A percentile compares a stretch with the other conserved stretches of the same genome.
These are phyloP conservation scores for Tremella mesenterica DNA, from an alignment of 768 basidiomycete genomes.

Conservation along the genomic window DNA sequence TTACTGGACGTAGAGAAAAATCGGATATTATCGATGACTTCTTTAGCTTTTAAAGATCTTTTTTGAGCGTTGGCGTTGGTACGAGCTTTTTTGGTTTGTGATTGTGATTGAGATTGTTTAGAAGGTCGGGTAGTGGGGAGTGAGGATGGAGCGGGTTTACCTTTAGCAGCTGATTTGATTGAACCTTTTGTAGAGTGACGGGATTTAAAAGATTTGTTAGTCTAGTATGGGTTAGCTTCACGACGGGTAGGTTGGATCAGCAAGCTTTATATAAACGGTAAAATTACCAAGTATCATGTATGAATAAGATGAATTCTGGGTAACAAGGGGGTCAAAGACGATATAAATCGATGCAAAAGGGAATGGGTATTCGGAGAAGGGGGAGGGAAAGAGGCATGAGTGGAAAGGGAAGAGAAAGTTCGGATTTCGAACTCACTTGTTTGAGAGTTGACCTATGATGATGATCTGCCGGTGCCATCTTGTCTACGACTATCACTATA, in stretches of 20 bases:
- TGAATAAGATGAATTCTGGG: too few relatives aligned
- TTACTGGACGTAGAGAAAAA: slow-evolving; percentile 39
- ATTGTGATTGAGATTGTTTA: background rate
- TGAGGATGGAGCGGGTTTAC: slow-evolving; percentile 45
- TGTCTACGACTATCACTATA: too few relatives aligned
- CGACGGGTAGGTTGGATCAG: too few relatives aligned
- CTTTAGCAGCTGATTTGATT: slow-evolving; percentile 76
- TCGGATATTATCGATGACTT: slow-evolving; percentile 77
- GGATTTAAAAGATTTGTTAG: slow-evolving; percentile 89
- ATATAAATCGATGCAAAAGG: too few relatives aligned
- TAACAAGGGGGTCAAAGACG: too few relatives aligned
- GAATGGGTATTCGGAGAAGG: too few relatives aligned
- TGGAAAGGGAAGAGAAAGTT: too few relatives aligned
- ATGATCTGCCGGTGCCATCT: slow-evolving; percentile 45
- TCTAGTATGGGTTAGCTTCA: too few relatives aligned
- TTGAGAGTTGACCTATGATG: slow-evolving; percentile 76
- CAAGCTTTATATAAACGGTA: too few relatives aligned
- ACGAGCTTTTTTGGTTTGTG: slow-evolving; percentile 29
- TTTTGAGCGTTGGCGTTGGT: slow-evolving; percentile 51
- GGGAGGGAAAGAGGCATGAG: too few relatives aligned
- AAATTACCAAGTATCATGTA: too few relatives aligned
- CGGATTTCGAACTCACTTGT: slow-evolving; percentile 59
- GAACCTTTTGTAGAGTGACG: slow-evolving; percentile 79
- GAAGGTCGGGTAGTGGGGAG: too few relatives aligned
- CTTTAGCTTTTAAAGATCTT: slow-evolving; percentile 65